These are phyloP conservation scores for Fomitopsis betulina DNA, from an alignment of 1,284 basidiomycete species.

Conservation along the genomic window DNA sequence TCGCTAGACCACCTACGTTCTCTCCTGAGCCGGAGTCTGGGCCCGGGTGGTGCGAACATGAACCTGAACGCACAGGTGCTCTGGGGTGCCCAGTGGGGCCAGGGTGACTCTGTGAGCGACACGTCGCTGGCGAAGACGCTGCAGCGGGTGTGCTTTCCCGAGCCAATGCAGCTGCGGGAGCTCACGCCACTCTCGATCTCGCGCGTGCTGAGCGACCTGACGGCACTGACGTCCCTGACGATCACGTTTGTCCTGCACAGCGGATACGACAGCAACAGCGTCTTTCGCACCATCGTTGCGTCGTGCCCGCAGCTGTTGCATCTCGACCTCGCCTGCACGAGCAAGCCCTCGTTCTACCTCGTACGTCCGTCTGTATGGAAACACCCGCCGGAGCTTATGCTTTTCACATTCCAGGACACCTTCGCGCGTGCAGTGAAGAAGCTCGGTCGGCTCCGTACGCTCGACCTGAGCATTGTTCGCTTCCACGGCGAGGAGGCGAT, in stretches of 20 bases:
- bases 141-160: constrained; percentile 51
- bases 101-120: constrained; percentile 31
- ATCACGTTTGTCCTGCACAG: constrained; percentile 65
- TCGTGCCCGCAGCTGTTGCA: constrained; percentile 59
- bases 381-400: constrained; percentile 3
- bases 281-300: constrained; percentile 57
- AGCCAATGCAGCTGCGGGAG: constrained; percentile 62
- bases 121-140: constrained; percentile 32
- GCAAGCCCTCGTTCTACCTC: constrained; percentile 64
- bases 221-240: constrained; percentile 50
- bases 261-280: constrained; percentile 64
- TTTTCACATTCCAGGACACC: constrained; percentile 29
- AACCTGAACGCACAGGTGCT: constrained; percentile 7
- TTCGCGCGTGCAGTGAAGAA: constrained; percentile 39
- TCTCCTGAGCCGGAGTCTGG: constrained; percentile 26
- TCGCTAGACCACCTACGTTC: constrained; percentile 60
- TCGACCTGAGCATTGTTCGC: constrained; percentile 58
- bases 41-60: constrained; percentile 2
- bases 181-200: constrained; percentile 56
- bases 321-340: constrained; percentile 60
- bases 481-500: constrained; percentile 62
- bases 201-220: constrained; percentile 47
- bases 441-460: constrained; percentile 55
- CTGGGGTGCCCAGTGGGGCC: not conserved
- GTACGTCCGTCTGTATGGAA: constrained; percentile 33